phyloP scores from a whole-genome alignment of 306 rosid genomes.

The Dalbergia cultrata region DNA sequence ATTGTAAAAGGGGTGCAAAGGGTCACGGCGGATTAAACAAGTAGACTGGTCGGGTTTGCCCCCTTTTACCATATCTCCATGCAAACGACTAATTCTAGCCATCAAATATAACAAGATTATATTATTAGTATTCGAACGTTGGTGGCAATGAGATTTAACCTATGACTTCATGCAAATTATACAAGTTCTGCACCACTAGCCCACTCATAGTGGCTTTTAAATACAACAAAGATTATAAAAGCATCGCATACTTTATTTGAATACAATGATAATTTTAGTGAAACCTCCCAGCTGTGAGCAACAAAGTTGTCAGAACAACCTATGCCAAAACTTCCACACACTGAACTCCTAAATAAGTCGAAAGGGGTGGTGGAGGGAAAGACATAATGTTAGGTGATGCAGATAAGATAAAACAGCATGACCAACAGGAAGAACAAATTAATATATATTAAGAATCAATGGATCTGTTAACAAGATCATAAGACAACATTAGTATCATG shows the following conservation, averaged over 20 bases:
- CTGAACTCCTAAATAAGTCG: background rate
- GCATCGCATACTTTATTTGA: background rate
- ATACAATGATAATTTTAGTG: background rate
- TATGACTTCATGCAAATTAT: too few relatives aligned
- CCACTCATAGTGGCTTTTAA: too few relatives aligned
- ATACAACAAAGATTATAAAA: too few relatives aligned
- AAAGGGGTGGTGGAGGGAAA: background rate
- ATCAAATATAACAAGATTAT: background rate
- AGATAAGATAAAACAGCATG: conserved; percentile 29
- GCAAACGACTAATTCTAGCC: background rate
- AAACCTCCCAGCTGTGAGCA: background rate
- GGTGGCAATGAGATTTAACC: too few relatives aligned
- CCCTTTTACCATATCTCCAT: background rate
- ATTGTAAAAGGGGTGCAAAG: too few relatives aligned
- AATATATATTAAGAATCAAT: conserved; percentile 39
- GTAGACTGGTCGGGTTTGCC: too few relatives aligned
- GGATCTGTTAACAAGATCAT: conserved; percentile 28
- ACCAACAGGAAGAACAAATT: conserved; percentile 31
- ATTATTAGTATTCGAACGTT: too few relatives aligned
- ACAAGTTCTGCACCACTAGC: too few relatives aligned
- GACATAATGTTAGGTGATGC: background rate
- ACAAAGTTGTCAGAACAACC: background rate
- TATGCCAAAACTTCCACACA: background rate
- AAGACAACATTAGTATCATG: conserved; percentile 37
- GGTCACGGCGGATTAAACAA: too few relatives aligned